Evolutionary conservation across 2,329 filamentous ascomycete genomes (phyloP), one percentile per base, ranked within the genome.

Genomic region (Mycosphaerelloides madeirae): DNA sequence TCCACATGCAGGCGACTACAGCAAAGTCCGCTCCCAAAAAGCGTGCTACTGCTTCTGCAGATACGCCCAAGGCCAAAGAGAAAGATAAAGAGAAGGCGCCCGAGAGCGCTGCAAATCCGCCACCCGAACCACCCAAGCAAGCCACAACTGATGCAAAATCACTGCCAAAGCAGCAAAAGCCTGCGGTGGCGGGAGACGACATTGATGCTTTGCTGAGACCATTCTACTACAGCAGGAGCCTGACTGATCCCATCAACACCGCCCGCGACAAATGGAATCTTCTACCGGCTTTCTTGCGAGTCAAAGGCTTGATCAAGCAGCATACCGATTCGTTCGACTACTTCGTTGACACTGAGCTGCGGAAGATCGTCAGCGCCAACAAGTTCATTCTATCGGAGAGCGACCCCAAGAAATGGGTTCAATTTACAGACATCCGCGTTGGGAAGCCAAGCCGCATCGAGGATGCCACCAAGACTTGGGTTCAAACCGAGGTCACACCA

Each of bases 251-350:
- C 3, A 85, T 86, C 59, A 75, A 83, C 49, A 85, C 82, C 1
- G 81, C 80, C 20, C 57, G 85, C 61, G 93, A 98, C 72, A 98
- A 98, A 75, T 96, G 91, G 80, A 95, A 97, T 65, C 76, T 98
- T 32, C 72, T 98, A 20, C 94, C 93, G 0, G 93, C 93, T n/a
- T 98, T 98, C 67, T 73, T 98, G 47, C 96, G 96, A 68, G 90
- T 96, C 60, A 98, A 98, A 69, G 90, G 90, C 45, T 75, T 96
- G 45, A 90, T 96, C 41, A 96, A 96, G 68, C 91, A 97, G 74
- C 90, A 96, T 67, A 91, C 95, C 63, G 94, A 98, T 72, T 97
- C 93, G 18, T 98, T 94, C 76, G 96, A 98, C 70, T 95, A 93
- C 70, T 97, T 98, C 59, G 85, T 96, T 55, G 88, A 98, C 58